Evolutionary conservation across 441 rosid species (phyloP).

Genomic region (Daphne laureola): DNA sequence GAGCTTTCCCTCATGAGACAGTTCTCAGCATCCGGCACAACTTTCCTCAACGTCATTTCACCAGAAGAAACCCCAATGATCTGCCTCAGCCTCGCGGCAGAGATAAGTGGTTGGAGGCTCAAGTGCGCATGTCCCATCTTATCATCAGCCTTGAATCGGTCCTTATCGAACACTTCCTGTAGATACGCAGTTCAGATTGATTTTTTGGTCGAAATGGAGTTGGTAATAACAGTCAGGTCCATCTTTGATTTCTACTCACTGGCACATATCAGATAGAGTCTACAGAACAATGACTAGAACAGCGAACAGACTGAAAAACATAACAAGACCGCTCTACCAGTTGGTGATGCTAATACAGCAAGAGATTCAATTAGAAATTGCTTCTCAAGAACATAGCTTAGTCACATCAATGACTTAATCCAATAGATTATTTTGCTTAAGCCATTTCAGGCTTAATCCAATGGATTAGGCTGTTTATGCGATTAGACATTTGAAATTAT

Average conservation of each 20-base stretch:
- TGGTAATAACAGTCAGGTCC: background rate
- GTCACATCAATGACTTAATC: too few species aligned
- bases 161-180: conserved; percentile 97
- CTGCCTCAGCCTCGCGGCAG: conserved; percentile 75
- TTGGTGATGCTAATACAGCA: too few species aligned
- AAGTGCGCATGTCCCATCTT: conserved; percentile 91
- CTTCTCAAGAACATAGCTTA: too few species aligned
- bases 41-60: conserved; percentile 70
- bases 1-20: conserved; percentile 80
- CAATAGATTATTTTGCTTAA: too few species aligned
- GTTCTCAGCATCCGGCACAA: conserved; percentile 67
- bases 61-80: conserved; percentile 61
- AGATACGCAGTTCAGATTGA: background rate
- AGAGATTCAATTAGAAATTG: too few species aligned
- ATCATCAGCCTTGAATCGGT: conserved; percentile 91
- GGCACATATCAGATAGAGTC: too few species aligned
- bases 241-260: background rate
- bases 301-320: too few species aligned
- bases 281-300: too few species aligned
- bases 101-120: conserved; percentile 79
- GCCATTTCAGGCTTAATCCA: too few species aligned
- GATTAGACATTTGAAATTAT: too few species aligned
- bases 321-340: too few species aligned
- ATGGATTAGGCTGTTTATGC: too few species aligned
- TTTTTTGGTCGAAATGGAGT: conserved; percentile 3